Evolutionary conservation across 2,329 filamentous ascomycete genomes (phyloP).

Genomic region (Ustilaginoidea virens): DNA sequence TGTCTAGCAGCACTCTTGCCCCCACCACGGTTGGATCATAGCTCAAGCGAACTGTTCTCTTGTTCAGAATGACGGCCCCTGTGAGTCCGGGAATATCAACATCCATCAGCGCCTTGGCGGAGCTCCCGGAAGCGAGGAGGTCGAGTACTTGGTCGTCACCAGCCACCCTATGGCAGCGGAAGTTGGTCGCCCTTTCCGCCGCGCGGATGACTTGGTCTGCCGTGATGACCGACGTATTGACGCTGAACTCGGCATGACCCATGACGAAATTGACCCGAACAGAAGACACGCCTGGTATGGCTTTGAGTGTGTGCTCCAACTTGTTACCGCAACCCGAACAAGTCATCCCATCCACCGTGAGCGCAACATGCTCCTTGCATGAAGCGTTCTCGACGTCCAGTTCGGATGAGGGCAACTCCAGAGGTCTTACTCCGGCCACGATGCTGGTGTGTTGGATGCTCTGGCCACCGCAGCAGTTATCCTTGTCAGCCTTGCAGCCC

Average conservation of each 20-base stretch:
- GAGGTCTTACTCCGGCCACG: neutral
- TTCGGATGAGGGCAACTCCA: neutral
- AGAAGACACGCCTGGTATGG: constrained; percentile 14
- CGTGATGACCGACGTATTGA: constrained; percentile 11
- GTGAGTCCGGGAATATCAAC: constrained; percentile 12
- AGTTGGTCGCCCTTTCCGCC: constrained; percentile 15
- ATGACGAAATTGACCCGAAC: constrained; percentile 22
- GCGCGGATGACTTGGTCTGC: constrained; percentile 13
- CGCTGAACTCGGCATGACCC: constrained; percentile 18
- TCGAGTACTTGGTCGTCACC: constrained; percentile 15
- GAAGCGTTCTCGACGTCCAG: constrained; percentile 13
- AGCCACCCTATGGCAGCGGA: constrained; percentile 12
- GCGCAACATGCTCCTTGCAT: constrained; percentile 12
- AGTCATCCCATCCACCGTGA: constrained; percentile 20
- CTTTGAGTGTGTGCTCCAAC: constrained; percentile 13
- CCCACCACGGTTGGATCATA: constrained; percentile 20
- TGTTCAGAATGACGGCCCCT: constrained; percentile 12
- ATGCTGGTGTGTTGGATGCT: constrained; percentile 3
- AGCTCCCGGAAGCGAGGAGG: constrained; percentile 9
- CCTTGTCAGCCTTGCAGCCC: constrained; percentile 4
- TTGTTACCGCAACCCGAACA: constrained; percentile 22
- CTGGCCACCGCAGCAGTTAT: constrained; percentile 6
- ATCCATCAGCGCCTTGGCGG: constrained; percentile 10
- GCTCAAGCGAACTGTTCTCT: constrained; percentile 14
- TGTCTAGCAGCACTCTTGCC: constrained; percentile 13